Evolutionary conservation across 495 filamentous ascomycete genomes (phyloP), one percentile per base, ranked within the genome.

Genomic region (Articulospora tetracladia): DNA sequence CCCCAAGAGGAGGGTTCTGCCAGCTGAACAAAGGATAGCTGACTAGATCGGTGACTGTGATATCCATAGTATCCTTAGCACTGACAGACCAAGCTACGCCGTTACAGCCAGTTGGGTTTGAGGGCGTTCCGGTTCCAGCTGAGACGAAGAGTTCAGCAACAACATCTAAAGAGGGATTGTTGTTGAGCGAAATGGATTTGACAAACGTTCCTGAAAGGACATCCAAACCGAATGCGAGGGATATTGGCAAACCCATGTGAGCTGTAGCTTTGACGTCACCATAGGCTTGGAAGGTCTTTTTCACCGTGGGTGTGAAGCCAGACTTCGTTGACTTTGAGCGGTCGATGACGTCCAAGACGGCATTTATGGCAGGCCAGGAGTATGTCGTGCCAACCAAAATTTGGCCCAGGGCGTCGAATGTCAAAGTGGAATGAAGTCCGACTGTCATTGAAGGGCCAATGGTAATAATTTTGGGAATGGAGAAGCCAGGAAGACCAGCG

Each of bases 381-480:
- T 54, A 55, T 3, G 61, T 53, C 6, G 57, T 52, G 12, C 61
- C 57, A 34, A 44, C 46, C 7, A 60, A 34, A 1, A 64, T 23
- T 53, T 64, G 61, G 17, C 61, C 57, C 22, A 58, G 34, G 1
- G 61, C 57, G 13, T 64, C 57, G 32, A 64, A 17, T 10, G 46
- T 27, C 1, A 55, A 15, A 22, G 12, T 30, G 15, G 23, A 3
- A 4, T 25, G 23, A 32, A 48, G 12, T 13, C 24, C 24, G 20
- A 58, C n/a, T 7, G 11, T 61, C 34, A 65, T 28, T n/a, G 25
- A 24, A 12, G 57, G 62, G 17, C 58, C 58, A 6, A 65, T 34
- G 11, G 52, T 60, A n/a, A 65, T 41, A 25, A 65, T 53, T 10
- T 56, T 51, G 11, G 62, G 62, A 51, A 65, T 65, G 4, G 50